Evolutionary conservation across 2,329 filamentous ascomycete genomes (phyloP), one percentile per base, ranked within the genome.

Genomic region (Didymosphaeria variabile): DNA sequence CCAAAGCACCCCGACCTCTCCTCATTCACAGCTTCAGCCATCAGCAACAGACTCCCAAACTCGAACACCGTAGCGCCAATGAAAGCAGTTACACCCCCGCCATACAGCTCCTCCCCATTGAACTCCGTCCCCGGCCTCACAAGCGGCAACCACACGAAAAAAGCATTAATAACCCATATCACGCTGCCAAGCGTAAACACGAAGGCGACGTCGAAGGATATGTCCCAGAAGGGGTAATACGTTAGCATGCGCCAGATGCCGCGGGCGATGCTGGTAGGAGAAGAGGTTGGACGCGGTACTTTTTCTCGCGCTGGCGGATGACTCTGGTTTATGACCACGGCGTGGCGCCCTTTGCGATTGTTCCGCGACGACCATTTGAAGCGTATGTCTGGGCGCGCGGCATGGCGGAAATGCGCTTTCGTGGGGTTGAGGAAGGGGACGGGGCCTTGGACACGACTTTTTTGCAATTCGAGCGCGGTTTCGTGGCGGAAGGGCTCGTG

Each of bases 41-140:
- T 81, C 29, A 91, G 79, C 1, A 91, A 74, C 1, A 91, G 70
- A 38, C 86, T 87, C 0, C 88, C 89, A 4, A 89, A 57, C 66
- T 89, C 87, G 71, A 92, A 91, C 7, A 91, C 78, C 0, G 87
- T 89, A 0, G 88, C 88, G 4, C 89, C 89, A n/a, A 91, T 82
- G 67, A 90, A 87, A 0, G 87, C 88, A 0, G 85, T 87, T 23
- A 90, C 81, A 1, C 88, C 90, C 3, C 86, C 88, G 0, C 81
- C 89, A 64, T 80, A 79, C 8, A 80, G 62, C 0, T 79, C 75
- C 73, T 91, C 88, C 32, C 80, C 80, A 0, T 76, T 47, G 67
- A 91, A 90, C 58, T 84, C 82, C 0, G 83, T 83, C 0, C 71
- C 78, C 0, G 88, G 88, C 7, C 77, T 74, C 26, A 80, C 79